Conservation (phyloP, 2,329 filamentous ascomycete genomes). For the Pseudogymnoascus sp. region DNA sequence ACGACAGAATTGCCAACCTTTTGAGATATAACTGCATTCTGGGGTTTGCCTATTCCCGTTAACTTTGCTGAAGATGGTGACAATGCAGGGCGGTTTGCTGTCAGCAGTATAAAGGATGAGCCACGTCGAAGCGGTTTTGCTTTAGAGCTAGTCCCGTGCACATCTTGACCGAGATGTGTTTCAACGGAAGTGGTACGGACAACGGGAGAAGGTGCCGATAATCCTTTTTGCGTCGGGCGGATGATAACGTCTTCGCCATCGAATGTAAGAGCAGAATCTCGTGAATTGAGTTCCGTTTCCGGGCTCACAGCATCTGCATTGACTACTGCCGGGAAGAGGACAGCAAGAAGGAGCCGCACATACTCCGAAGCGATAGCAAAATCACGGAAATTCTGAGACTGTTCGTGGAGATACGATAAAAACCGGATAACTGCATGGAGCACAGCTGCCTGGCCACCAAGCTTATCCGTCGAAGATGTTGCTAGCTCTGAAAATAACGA, state of each 20-base stretch:
- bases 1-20: conserved; percentile 60
- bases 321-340: conserved; percentile 80
- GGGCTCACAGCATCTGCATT: conserved; percentile 76
- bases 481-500: conserved; percentile 28
- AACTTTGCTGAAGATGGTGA: conserved; percentile 54
- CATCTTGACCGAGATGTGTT: conserved; percentile 39
- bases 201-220: conserved; percentile 55
- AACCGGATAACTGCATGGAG: conserved; percentile 73
- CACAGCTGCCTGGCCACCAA: conserved; percentile 53
- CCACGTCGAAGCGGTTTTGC: conserved; percentile 64
- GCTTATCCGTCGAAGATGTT: conserved; percentile 38
- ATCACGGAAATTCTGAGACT: conserved; percentile 70
- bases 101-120: conserved; percentile 86
- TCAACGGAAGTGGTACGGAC: conserved; percentile 62
- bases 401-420: conserved; percentile 66
- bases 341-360: conserved; percentile 65
- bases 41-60: conserved; percentile 52
- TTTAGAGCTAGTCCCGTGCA: conserved; percentile 30
- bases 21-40: conserved; percentile 40
- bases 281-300: conserved; percentile 77
- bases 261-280: conserved; percentile 72
- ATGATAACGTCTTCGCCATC: conserved; percentile 80
- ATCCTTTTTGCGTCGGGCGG: conserved; percentile 42
- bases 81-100: conserved; percentile 51
- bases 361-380: conserved; percentile 76